A percentile compares a stretch with the other conserved stretches of the same genome.
Conservation (phyloP, 192 early-diverging fungal genomes). For the Coemansia sp. region DNA sequence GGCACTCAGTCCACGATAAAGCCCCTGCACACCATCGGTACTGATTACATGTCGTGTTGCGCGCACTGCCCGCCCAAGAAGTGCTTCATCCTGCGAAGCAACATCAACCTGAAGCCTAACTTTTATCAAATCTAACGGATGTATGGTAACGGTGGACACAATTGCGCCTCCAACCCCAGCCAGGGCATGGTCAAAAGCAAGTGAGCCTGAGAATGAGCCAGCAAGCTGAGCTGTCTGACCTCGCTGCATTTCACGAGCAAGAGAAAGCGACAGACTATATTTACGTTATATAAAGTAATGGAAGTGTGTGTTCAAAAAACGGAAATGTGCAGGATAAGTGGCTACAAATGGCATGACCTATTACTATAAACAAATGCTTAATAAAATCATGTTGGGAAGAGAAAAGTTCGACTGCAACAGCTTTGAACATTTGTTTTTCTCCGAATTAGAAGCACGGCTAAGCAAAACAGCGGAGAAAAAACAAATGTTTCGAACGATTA, state of each 20-base stretch:
- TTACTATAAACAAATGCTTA: too few relatives aligned
- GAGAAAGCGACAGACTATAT: neutral
- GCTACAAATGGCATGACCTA: too few relatives aligned
- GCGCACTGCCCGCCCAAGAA: conserved; percentile 67
- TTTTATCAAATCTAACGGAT: conserved; percentile 96
- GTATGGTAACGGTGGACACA: conserved; percentile 77
- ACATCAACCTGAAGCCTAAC: conserved; percentile 85
- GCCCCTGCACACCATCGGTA: conserved; percentile 65
- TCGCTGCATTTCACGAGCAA: conserved; percentile 15
- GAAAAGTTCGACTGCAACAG: too few relatives aligned
- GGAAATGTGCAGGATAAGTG: too few relatives aligned
- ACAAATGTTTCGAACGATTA: too few relatives aligned
- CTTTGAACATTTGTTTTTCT: too few relatives aligned
- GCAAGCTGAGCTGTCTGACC: conserved; percentile 21
- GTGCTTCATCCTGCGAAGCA: conserved; percentile 48
- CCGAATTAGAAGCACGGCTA: too few relatives aligned
- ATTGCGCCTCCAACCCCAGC: conserved; percentile 87
- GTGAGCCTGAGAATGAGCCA: conserved; percentile 47
- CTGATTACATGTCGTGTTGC: conserved; percentile 61
- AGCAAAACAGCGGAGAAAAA: too few relatives aligned
- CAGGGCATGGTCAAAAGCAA: conserved; percentile 76
- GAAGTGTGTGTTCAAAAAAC: neutral
- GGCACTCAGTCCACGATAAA: conserved; percentile 90
- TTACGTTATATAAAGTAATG: neutral
- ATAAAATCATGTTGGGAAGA: too few relatives aligned